Conservation (phyloP, 2,329 filamentous ascomycete genomes). For the Geosmithia morbida region DNA sequence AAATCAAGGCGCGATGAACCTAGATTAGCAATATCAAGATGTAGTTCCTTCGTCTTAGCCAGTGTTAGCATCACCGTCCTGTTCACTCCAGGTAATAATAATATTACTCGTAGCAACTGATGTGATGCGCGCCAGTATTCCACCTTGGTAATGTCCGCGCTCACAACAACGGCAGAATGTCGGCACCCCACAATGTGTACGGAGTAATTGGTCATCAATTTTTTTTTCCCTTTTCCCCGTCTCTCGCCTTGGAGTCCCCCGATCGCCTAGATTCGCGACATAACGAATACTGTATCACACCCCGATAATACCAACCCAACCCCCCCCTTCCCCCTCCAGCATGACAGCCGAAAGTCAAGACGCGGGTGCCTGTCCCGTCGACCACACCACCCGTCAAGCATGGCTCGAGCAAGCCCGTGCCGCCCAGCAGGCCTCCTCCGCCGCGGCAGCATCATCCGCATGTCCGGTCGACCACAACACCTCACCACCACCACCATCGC, state of each 20-base stretch:
- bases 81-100: too few species aligned
- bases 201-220: neutral
- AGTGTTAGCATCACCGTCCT: too few species aligned
- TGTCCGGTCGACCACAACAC: constrained; percentile 21
- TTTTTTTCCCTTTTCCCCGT: too few species aligned
- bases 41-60: too few species aligned
- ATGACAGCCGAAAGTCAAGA: constrained; percentile 13
- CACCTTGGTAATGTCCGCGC: too few species aligned
- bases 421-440: constrained; percentile 22
- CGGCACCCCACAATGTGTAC: neutral
- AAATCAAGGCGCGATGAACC: too few species aligned
- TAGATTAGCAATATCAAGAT: too few species aligned
- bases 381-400: constrained; percentile 74
- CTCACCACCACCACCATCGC: neutral
- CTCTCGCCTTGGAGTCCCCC: neutral
- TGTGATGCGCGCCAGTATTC: too few species aligned
- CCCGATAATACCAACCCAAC: neutral
- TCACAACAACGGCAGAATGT: neutral
- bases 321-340: neutral
- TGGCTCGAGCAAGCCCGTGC: constrained; percentile 63
- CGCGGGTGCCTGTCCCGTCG: constrained; percentile 59
- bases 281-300: neutral
- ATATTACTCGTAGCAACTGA: too few species aligned
- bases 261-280: neutral
- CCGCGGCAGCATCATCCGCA: constrained; percentile 5